Conservation (phyloP, 2,329 filamentous ascomycete species). For the Arthrinium phaeospermum region DNA sequence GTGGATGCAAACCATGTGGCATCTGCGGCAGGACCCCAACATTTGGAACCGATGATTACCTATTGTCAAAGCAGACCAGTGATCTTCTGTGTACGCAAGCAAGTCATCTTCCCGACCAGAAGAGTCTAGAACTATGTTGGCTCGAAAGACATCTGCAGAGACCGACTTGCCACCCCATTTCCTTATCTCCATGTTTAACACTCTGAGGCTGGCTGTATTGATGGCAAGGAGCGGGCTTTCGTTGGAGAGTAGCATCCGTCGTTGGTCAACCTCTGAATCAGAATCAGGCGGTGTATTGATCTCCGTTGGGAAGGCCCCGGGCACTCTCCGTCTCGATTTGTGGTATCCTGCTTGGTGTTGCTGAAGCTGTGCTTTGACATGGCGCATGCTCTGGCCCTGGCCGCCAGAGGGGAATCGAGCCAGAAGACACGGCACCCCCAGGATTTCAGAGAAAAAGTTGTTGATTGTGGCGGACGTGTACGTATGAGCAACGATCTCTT, state of each 20-base stretch:
- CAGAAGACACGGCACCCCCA: constrained; percentile 82
- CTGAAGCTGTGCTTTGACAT: constrained; percentile 74
- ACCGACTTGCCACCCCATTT: constrained; percentile 67
- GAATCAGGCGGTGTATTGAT: constrained; percentile 64
- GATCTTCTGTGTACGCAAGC: constrained; percentile 77
- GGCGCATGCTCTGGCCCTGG: constrained; percentile 63
- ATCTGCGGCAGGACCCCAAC: constrained; percentile 83
- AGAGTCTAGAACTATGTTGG: constrained; percentile 82
- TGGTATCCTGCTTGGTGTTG: constrained; percentile 53
- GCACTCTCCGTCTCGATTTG: constrained; percentile 43
- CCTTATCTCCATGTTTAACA: constrained; percentile 75
- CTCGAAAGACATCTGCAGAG: constrained; percentile 78
- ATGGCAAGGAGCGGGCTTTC: constrained; percentile 92
- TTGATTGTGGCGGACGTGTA: constrained; percentile 73
- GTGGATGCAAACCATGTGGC: constrained; percentile 96
- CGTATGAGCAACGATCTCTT: constrained; percentile 71
- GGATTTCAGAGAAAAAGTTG: constrained; percentile 75
- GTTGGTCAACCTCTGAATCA: constrained; percentile 53
- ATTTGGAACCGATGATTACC: constrained; percentile 70
- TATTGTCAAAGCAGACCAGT: constrained; percentile 73
- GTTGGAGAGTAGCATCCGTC: constrained; percentile 81
- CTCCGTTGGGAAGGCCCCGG: constrained; percentile 57
- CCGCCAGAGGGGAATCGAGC: constrained; percentile 80
- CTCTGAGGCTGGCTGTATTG: constrained; percentile 78
- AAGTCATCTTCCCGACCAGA: constrained; percentile 45